phyloP scores from a whole-genome alignment of 192 early-diverging fungal genomes.

The Coemansia sp. region DNA sequence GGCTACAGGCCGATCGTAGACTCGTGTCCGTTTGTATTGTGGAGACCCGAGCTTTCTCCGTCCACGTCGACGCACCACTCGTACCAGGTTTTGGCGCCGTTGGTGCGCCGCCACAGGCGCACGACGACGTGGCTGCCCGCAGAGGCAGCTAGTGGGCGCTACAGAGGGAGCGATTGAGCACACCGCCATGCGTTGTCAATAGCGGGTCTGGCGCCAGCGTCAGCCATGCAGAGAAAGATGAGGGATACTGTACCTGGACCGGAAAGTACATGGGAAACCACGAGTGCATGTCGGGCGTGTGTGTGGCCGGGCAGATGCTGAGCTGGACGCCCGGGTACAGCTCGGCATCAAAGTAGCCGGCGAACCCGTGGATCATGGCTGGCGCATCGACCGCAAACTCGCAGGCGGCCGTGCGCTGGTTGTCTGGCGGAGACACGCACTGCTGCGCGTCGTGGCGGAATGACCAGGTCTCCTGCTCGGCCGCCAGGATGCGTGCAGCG shows the following conservation, averaged over 20 bases:
- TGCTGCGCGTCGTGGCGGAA: slow-evolving; percentile 60
- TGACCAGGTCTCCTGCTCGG: slow-evolving; percentile 69
- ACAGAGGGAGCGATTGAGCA: no score
- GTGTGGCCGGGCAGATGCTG: slow-evolving; percentile 77
- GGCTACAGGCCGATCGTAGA: slow-evolving; percentile 29
- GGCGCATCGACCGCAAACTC: slow-evolving; percentile 53
- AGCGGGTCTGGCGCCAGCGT: no score
- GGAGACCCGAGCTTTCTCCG: slow-evolving; percentile 17
- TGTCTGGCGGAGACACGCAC: slow-evolving; percentile 14
- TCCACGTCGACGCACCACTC: slow-evolving; percentile 71
- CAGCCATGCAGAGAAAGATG: no score
- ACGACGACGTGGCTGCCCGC: slow-evolving; percentile 55
- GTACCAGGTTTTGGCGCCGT: slow-evolving; percentile 87
- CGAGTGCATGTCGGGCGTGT: slow-evolving; percentile 90
- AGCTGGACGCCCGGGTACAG: slow-evolving; percentile 78
- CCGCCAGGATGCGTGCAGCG: slow-evolving; percentile 59
- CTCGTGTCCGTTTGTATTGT: slow-evolving; percentile 34
- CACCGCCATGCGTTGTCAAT: no score
- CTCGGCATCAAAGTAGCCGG: slow-evolving; percentile 93
- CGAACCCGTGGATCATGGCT: slow-evolving; percentile 83
- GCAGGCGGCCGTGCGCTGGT: slow-evolving; percentile 54
- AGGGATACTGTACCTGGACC: slow-evolving; percentile 62
- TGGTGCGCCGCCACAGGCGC: slow-evolving; percentile 82
- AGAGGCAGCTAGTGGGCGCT: slow-evolving; percentile 66
- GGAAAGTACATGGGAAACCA: slow-evolving; percentile 99